Conservation (phyloP, 768 basidiomycete genomes). For the Nevesoporus exiguus region DNA sequence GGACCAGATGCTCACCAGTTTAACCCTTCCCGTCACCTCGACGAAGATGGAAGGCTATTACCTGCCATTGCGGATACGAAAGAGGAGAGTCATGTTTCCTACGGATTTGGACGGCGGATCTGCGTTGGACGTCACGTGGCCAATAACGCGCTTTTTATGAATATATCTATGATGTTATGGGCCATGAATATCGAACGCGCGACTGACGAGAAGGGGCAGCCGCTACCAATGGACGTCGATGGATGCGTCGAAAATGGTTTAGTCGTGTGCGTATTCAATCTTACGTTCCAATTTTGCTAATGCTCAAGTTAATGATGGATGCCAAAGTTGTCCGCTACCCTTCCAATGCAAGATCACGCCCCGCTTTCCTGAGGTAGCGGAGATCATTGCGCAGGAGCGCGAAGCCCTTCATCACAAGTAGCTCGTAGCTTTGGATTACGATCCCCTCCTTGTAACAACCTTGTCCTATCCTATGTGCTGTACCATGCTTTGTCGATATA, state of each 20-base stretch:
- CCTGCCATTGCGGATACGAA: not conserved
- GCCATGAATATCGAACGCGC: not conserved
- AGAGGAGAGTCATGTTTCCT: not conserved
- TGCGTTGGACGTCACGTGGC: not conserved
- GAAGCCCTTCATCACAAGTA: not conserved
- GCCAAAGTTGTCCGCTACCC: not conserved
- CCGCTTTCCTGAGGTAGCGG: not conserved
- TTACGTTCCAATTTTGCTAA: not conserved
- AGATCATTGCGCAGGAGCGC: not conserved
- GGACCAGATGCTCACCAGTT: not conserved
- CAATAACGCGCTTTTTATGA: not conserved
- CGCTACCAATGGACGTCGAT: not conserved
- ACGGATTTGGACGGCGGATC: not conserved
- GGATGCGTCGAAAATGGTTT: not conserved
- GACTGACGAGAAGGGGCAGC: not conserved
- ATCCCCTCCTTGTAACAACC: not conserved
- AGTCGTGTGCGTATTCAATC: not conserved
- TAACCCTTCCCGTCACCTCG: not conserved
- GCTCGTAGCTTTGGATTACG: not conserved
- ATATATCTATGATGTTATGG: not conserved
- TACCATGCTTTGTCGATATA: not conserved
- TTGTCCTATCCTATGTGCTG: not conserved
- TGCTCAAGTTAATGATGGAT: not conserved
- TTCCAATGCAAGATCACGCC: not conserved
- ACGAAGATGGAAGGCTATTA: not conserved